Evolutionary conservation across 192 early-diverging fungal species (phyloP).

Genomic region (Pilaira anomala): DNA sequence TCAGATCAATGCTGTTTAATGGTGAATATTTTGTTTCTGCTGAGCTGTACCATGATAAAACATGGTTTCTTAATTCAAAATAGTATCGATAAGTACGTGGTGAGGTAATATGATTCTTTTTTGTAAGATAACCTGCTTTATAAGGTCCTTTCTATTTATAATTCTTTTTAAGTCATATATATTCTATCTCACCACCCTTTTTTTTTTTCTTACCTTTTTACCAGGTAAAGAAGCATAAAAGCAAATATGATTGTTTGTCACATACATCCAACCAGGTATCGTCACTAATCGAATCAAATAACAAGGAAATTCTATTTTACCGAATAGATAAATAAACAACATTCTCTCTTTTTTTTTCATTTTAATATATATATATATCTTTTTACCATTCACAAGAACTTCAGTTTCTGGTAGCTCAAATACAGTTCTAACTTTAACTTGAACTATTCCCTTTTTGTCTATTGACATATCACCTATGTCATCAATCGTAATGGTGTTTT

Average conservation of each 20-base stretch:
- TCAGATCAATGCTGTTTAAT: conserved; percentile 53
- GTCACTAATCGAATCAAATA: conserved; percentile 59
- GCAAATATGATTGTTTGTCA: conserved; percentile 57
- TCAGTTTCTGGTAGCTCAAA: conserved; percentile 14
- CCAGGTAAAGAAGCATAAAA: conserved; percentile 61
- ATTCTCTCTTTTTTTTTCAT: background rate
- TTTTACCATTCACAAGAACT: conserved; percentile 10
- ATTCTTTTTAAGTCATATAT: background rate
- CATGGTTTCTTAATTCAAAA: conserved; percentile 60
- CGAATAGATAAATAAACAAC: background rate
- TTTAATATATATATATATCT: background rate
- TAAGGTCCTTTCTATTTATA: conserved; percentile 42
- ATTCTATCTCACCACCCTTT: background rate
- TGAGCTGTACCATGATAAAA: conserved; percentile 52
- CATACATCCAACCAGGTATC: conserved; percentile 57
- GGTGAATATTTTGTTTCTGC: conserved; percentile 58
- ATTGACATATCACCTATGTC: background rate
- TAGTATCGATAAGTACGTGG: conserved; percentile 47
- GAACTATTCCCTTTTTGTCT: background rate
- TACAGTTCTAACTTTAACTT: conserved; percentile 6
- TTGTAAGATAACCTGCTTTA: conserved; percentile 50
- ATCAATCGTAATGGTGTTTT: background rate
- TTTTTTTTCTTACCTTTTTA: conserved; percentile 35
- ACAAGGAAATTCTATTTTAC: conserved; percentile 55
- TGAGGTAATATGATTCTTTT: conserved; percentile 40